Evolutionary conservation across 2,329 filamentous ascomycete genomes (phyloP), one percentile per base, ranked within the genome.

Genomic region (Clarireedia homoeocarpa): DNA sequence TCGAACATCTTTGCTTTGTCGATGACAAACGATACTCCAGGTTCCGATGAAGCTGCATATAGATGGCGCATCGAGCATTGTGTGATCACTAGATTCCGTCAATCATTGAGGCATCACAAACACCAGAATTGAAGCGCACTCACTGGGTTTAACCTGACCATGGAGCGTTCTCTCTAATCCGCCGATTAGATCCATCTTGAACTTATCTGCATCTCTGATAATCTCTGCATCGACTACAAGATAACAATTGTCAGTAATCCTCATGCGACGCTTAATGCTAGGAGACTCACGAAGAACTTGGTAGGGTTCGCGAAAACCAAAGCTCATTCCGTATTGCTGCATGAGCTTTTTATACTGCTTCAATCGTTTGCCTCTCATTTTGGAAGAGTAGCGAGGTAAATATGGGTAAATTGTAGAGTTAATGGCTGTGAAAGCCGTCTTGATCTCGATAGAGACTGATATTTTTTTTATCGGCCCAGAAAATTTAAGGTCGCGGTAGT

Each of bases 261-360:
- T 48, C 36, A 42, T 49, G 56, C 36, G 51, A 47, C 58, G 55
- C 36, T 15, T 17, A 27, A 47, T 34, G 56, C 59, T 59, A 17
- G 57, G 24, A 48, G 53, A 34, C 75, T 57, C 74, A 86, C 83
- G 77, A 45, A 96, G 76, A 51, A 95, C 86, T 74, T 97, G 94
- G 74, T 96, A 97, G 10, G 94, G 91, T 73, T 94, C 88, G 64
- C 91, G 89, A 72, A 96, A 96, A 59, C 88, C 86, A 70, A 95
- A 96, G 59, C 84, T 85, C 71, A 92, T 80, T 69, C 85, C 84
- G 79, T 91, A 96, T 69, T 92, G 86, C 73, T 90, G 86, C 85
- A 99, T 95, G 67, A 96, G 84, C 83, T 96, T 96, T 69, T 85
- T 83, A 71, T 90, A 91, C 66, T 86, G 84, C 72, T 88, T 86